Percentiles rank a stretch among this genome's conserved stretches.
Evolutionary conservation across 2,329 filamentous ascomycete genomes (phyloP).

Genomic region (Trichoderma endophyticum): DNA sequence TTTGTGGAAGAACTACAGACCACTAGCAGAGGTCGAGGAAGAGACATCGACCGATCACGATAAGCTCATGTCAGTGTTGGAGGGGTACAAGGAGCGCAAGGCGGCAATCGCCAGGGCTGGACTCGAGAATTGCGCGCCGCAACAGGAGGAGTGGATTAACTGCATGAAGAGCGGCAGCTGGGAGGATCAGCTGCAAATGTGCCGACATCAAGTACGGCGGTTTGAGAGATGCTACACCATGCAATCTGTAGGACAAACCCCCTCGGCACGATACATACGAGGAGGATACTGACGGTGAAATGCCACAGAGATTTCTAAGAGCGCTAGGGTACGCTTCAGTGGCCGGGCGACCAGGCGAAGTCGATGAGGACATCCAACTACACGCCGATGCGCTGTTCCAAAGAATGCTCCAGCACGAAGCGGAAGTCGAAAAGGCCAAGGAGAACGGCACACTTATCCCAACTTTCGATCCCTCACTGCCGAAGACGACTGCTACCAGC

Average conservation of each 20-base stretch:
- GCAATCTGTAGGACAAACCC: conserved; percentile 62
- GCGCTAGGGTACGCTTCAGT: conserved; percentile 81
- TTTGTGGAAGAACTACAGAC: conserved; percentile 87
- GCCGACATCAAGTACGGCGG: conserved; percentile 68
- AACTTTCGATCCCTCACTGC: conserved; percentile 56
- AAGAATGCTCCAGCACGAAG: conserved; percentile 80
- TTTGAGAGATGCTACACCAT: conserved; percentile 88
- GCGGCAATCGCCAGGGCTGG: conserved; percentile 74
- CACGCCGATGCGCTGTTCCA: conserved; percentile 90
- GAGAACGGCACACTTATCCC: conserved; percentile 57
- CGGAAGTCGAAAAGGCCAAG: conserved; percentile 66
- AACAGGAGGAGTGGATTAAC: conserved; percentile 76
- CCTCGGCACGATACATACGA: not conserved
- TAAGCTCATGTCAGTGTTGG: conserved; percentile 73
- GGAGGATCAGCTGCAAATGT: conserved; percentile 72
- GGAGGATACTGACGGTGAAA: not conserved
- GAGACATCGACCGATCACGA: conserved; percentile 73
- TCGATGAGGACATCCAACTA: conserved; percentile 90
- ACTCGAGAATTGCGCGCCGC: conserved; percentile 87
- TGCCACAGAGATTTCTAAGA: conserved; percentile 72
- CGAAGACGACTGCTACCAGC: conserved; percentile 29
- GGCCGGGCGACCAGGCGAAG: conserved; percentile 58
- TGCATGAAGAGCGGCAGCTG: conserved; percentile 75
- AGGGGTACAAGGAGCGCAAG: conserved; percentile 80
- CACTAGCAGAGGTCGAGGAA: conserved; percentile 66